A percentile compares a stretch with the other conserved stretches of the same genome.
Evolutionary conservation across 768 basidiomycete species (phyloP).

Genomic region (Leucosporidium creatinivorum): DNA sequence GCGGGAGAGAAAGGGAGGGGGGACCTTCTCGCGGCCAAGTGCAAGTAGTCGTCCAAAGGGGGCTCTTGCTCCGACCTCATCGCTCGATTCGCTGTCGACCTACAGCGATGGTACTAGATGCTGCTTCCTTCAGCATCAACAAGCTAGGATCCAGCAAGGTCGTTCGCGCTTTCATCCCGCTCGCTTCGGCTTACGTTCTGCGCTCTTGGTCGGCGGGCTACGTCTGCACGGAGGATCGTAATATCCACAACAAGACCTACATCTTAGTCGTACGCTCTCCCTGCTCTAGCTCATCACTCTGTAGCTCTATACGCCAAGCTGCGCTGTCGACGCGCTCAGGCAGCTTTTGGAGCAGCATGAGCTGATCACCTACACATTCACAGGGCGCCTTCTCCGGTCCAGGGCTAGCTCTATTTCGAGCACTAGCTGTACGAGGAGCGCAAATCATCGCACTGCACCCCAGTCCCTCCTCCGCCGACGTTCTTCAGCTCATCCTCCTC

Average conservation of each 20-base stretch:
- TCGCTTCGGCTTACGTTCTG: not conserved
- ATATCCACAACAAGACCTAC: slow-evolving; percentile 2
- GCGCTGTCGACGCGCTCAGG: not conserved
- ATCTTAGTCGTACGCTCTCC: not conserved
- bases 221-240: slow-evolving; percentile 5
- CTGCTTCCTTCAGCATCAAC: no score
- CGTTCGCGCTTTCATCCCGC: not conserved
- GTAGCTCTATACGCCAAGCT: not conserved
- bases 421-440: slow-evolving; percentile 65
- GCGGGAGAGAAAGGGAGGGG: no score
- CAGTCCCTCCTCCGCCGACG: slow-evolving; percentile 48
- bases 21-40: no score
- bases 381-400: slow-evolving; percentile 17
- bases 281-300: not conserved
- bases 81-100: no score
- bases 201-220: slow-evolving; percentile 1
- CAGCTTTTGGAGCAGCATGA: not conserved
- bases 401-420: slow-evolving; percentile 57
- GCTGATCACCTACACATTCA: not conserved
- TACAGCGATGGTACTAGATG: no score
- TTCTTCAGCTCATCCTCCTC: slow-evolving; percentile 55
- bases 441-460: slow-evolving; percentile 68
- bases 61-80: no score
- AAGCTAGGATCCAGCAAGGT: no score
- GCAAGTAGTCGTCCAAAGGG: no score